These are phyloP conservation scores for Tetrahymena malaccensis DNA, from an alignment of 73 alveolate genomes.

Conservation along the genomic window DNA sequence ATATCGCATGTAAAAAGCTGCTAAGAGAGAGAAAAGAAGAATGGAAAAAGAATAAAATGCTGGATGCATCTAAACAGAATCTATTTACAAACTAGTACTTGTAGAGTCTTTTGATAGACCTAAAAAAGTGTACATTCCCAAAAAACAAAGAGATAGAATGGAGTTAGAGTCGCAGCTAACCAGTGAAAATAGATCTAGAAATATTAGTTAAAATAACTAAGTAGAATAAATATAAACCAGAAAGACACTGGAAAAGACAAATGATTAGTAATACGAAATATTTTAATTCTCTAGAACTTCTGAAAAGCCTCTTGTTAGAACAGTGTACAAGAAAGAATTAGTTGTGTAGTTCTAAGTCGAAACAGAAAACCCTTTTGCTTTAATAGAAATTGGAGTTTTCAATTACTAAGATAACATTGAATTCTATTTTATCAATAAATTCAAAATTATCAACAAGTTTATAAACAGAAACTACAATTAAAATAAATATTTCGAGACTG, in stretches of 20 bases:
- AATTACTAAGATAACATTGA: background rate
- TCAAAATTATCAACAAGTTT: background rate
- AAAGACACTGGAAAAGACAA: background rate
- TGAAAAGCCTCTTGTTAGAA: background rate
- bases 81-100: background rate
- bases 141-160: background rate
- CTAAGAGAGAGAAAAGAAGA: background rate
- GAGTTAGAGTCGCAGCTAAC: background rate
- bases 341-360: background rate
- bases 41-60: background rate
- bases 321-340: background rate
- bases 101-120: background rate
- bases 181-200: background rate
- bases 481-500: background rate
- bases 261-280: background rate
- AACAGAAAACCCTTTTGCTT: background rate
- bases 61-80: background rate
- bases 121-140: background rate
- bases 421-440: background rate
- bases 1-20: background rate
- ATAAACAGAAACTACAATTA: background rate
- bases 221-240: background rate
- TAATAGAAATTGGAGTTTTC: background rate
- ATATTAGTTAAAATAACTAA: background rate
- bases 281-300: background rate